phyloP scores from a whole-genome alignment of 2,329 filamentous ascomycete genomes.

The Stylonectria norvegica region DNA sequence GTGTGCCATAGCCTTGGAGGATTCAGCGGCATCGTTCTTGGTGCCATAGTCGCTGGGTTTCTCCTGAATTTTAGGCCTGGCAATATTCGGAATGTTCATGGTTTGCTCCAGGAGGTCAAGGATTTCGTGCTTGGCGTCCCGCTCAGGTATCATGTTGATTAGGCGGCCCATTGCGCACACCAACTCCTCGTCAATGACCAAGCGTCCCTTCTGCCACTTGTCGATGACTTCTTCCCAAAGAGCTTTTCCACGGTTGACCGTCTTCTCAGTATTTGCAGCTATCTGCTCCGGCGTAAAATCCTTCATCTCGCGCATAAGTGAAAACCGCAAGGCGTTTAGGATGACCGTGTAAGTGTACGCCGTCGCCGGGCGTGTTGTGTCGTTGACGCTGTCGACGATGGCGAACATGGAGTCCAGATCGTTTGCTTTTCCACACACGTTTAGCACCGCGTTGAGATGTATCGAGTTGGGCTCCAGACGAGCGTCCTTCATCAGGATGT shows the following conservation, averaged over 20 bases:
- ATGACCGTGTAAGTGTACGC: constrained; percentile 76
- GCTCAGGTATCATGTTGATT: constrained; percentile 61
- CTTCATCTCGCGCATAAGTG: constrained; percentile 24
- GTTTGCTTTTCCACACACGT: constrained; percentile 69
- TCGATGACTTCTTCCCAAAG: constrained; percentile 78
- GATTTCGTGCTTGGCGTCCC: constrained; percentile 64
- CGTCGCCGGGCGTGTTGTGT: constrained; percentile 61
- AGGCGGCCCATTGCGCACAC: constrained; percentile 78
- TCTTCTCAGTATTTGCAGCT: constrained; percentile 37
- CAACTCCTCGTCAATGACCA: constrained; percentile 74
- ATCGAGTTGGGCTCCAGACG: constrained; percentile 69
- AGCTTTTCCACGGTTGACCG: constrained; percentile 63
- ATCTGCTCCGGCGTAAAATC: constrained; percentile 30
- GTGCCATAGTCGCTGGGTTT: constrained; percentile 7
- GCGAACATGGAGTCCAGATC: constrained; percentile 81
- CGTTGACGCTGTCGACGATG: constrained; percentile 69
- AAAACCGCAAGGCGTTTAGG: constrained; percentile 65
- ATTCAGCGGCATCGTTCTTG: background rate
- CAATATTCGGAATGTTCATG: constrained; percentile 65
- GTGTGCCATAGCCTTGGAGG: background rate
- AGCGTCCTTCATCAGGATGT: constrained; percentile 64
- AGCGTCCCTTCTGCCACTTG: constrained; percentile 69
- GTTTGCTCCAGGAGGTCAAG: constrained; percentile 77
- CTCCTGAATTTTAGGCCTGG: constrained; percentile 25
- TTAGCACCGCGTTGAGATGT: constrained; percentile 85